Evolutionary conservation across 2,329 filamentous ascomycete species (phyloP), one percentile per base, ranked within the genome.

Genomic region (Pseudogymnoascus pannorum): DNA sequence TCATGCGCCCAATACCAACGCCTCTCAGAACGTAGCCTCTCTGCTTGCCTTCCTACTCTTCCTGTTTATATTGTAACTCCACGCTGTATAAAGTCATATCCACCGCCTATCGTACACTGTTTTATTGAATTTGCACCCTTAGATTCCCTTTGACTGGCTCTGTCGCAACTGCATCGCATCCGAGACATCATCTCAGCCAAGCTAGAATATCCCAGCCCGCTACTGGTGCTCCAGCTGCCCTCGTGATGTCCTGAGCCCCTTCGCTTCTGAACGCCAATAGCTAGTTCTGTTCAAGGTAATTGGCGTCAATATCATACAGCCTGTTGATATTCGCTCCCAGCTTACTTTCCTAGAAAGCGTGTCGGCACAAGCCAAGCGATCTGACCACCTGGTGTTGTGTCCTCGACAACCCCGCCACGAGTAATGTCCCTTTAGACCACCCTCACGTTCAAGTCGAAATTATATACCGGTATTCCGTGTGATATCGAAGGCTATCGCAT

Each of bases 241-340:
- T 54, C 48, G 48, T 54, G 48, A 54, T 54, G 48, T 33, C 48
- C 48, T 54, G 48, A 54, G 48, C 26, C 48, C 24, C 48, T 22
- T 54, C 26, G 26, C 16, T 16, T 33, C 26, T 33, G 48, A 54
- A 54, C n/a, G 48, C 11, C 26, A 54, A 54, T 54, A 54, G 16
- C 31, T 26, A 20, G 9, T 6, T 33, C 16, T 31, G 48, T 54
- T 33, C 48, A 54, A 54, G 48, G 48, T 54, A 31, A 33, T 18
- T 54, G 11, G 5, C 11, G 9, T 31, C 48, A 20, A 20, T n/a
- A 54, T 31, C 31, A 54, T 54, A 54, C 14, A 54, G 9, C 16
- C 16, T 22, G 16, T 24, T 44, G 1, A n/a, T 24, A 44, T 5
- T 14, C 26, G 48, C 16, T 54, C 48, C 11, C 26, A 18, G 48